Base-by-base conservation (phyloP, 139 green algal species). In the Trebouxia sp. region DNA sequence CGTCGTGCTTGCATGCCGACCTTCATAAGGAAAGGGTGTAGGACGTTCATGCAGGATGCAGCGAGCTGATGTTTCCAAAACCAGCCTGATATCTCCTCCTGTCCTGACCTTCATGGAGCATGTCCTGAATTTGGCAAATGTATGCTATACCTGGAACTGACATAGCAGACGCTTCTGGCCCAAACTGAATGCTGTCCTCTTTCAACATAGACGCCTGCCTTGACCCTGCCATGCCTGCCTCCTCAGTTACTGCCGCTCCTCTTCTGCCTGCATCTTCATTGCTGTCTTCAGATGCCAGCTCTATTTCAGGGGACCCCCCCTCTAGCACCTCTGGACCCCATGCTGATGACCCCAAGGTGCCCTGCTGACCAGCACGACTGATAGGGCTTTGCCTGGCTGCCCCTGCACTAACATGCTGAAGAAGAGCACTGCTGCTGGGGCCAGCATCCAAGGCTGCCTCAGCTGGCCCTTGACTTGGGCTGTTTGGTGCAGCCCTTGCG, bases 121-220 rank as follows among this genome's bases (percentile, higher is more conserved):
- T n/a, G n/a, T n/a, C n/a, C n/a, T n/a, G n/a, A n/a, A n/a, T n/a
- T n/a, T 35, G 24, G 22, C 5, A 35, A 30, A 6, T 41, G 58
- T 22, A 39, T 20, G 28, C 24, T 15, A 42, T 15, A 72, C 62
- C 35, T 72, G 62, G 62, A 6, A 72, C 20, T 30, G 62, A 72
- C 62, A 72, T 72, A 15, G 62, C 62, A 45, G 32, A 72, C 14
- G 62, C 62, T n/a, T 72, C 62, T 30, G 62, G 62, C 8, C 62
- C 62, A 72, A 72, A 72, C 32, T 45, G 62, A n/a, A 35, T 35
- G 14, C 62, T 72, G 62, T 72, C 62, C 30, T 72, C 62, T 22
- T 15, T 72, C 11, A 28, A 1, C 5, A 45, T 35, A 15, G 62
- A 32, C 32, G 12, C 35, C 11, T 28, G 6, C 5, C n/a, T 35